These are phyloP conservation scores for Cladophialophora psammophila DNA, from an alignment of 2,329 filamentous ascomycete species.

Conservation along the genomic window DNA sequence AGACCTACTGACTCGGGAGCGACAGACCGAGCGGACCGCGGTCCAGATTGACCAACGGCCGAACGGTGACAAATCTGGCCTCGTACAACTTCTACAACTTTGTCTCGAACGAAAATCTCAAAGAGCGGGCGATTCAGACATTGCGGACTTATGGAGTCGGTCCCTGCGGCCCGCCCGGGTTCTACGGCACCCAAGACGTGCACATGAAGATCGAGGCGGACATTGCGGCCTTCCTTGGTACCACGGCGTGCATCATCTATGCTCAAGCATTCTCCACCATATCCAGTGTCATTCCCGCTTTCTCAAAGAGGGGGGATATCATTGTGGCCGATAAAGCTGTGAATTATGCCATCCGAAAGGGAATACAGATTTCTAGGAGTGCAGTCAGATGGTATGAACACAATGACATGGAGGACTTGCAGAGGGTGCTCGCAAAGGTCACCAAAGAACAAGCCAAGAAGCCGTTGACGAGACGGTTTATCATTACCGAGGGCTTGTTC, in stretches of 20 bases:
- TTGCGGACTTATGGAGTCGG: constrained; percentile 95
- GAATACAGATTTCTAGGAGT: constrained; percentile 89
- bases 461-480: constrained; percentile 88
- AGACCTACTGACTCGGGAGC: constrained; percentile 14
- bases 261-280: constrained; percentile 96
- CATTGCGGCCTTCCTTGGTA: constrained; percentile 87
- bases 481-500: constrained; percentile 94
- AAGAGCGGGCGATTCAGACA: constrained; percentile 93
- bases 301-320: constrained; percentile 95
- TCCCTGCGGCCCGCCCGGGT: constrained; percentile 93
- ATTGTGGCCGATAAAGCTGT: constrained; percentile 94
- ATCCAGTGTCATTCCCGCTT: constrained; percentile 94
- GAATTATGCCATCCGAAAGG: constrained; percentile 93
- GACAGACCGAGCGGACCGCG: constrained; percentile 85
- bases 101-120: constrained; percentile 87
- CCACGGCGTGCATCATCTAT: constrained; percentile 90
- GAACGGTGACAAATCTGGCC: constrained; percentile 90
- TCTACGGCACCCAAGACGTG: constrained; percentile 98
- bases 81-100: constrained; percentile 99
- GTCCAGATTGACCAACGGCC: constrained; percentile 84
- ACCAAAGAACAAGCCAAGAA: constrained; percentile 87
- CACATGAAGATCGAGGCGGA: constrained; percentile 97
- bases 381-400: constrained; percentile 94
- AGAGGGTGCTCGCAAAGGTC: constrained; percentile 82
- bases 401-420: constrained; percentile 93